A percentile compares a stretch with the other conserved stretches of the same genome.
phyloP scores from a whole-genome alignment of 2,329 filamentous ascomycete genomes.

The Penicillium italicum region DNA sequence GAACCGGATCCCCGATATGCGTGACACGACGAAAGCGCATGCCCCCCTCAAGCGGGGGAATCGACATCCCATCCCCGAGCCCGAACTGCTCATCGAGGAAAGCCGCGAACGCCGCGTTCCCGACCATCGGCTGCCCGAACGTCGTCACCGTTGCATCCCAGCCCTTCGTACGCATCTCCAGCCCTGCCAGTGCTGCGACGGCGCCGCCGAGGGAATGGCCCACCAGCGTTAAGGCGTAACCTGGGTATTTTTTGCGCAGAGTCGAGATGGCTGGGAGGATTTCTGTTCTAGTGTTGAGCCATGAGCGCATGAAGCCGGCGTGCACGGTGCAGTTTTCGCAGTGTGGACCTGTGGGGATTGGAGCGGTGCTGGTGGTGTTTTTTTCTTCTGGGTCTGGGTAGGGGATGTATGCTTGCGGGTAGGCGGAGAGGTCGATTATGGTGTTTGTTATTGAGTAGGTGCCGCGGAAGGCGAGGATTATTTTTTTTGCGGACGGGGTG shows the following conservation, averaged over 20 bases:
- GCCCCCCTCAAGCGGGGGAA: conserved; percentile 1
- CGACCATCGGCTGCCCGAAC: conserved; percentile 77
- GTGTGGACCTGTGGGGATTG: conserved; percentile 43
- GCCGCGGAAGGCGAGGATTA: conserved; percentile 86
- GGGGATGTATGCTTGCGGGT: conserved; percentile 85
- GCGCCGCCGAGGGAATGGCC: conserved; percentile 92
- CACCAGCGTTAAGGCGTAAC: conserved; percentile 72
- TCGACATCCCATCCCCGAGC: conserved; percentile 25
- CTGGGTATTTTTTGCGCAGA: conserved; percentile 60
- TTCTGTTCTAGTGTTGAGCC: conserved; percentile 67
- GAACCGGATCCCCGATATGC: conserved; percentile 82
- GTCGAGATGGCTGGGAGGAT: conserved; percentile 66
- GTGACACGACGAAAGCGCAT: conserved; percentile 71
- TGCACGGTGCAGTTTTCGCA: conserved; percentile 92
- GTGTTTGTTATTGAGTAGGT: conserved; percentile 94
- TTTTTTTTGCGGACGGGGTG: conserved; percentile 53
- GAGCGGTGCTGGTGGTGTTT: conserved; percentile 31
- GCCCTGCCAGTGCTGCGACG: conserved; percentile 77
- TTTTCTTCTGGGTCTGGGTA: conserved; percentile 57
- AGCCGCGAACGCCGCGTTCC: conserved; percentile 51
- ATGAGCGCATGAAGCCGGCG: conserved; percentile 80
- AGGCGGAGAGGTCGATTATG: conserved; percentile 81
- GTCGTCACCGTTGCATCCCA: conserved; percentile 79
- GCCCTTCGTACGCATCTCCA: conserved; percentile 75
- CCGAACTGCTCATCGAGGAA: conserved; percentile 56